Base-by-base conservation (phyloP, 352 stramenopile genomes). In the Pythium coloratum region DNA sequence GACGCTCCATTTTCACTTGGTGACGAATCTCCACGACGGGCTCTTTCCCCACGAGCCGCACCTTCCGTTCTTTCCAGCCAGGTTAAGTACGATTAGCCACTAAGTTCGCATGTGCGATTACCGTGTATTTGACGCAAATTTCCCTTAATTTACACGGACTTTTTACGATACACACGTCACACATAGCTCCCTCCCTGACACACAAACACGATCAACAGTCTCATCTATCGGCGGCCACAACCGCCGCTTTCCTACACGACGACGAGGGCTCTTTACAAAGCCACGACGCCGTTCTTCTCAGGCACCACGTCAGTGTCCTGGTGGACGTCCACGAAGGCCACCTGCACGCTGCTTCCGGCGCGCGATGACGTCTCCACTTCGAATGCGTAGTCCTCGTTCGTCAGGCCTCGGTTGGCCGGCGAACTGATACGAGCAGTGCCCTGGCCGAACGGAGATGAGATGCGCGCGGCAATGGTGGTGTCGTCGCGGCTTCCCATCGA, bases 321-420 rank as follows among this genome's bases (percentile, higher is more conserved):
- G 50, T 36, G 32, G 6, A 47, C 61, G 30, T 61, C 61, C 32
- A 63, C 58, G 24, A 66, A 66, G 38, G 42, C 49, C 18, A 71
- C 59, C 32, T 66, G 58, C 44, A 71, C 65, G 24, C 32, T 55
- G 53, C 65, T 71, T 54, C 65, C 65, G 16, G 55, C 51, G 33
- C 62, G 62, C 8, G 54, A 54, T 14, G 49, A 54, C 24, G 49
- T 61, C 54, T 66, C 57, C 18, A 64, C 66, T 32, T 59, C 47
- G 55, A 72, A 72, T 2, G 54, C 59, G 14, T 58, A 67, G 66
- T 72, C 66, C 16, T 72, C 66, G 46, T 64, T 64, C 34, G 54
- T 61, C 24, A 13, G 32, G n/a, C 59, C 46, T 20, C 59, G 42
- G 32, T 64, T 28, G 8, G 53, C 55, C 0, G 66, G 66, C 7